Evolutionary conservation across 1,284 basidiomycete species (phyloP), one percentile per base, ranked within the genome.

Genomic region (Apiotrichum mycotoxinovorans): DNA sequence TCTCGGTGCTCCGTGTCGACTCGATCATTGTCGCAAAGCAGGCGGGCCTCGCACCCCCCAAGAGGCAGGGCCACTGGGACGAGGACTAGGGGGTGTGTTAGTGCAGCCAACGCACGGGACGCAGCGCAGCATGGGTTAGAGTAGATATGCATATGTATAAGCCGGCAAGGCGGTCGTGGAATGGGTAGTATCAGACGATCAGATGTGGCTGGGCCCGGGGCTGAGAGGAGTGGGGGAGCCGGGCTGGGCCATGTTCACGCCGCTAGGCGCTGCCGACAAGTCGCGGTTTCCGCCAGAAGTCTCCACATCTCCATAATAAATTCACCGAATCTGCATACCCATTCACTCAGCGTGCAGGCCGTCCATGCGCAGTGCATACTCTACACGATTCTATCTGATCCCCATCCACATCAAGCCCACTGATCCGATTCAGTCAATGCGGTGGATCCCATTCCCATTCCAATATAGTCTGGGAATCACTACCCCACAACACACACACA

Each of bases 1-100:
- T 94, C 52, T 87, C 89, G 0, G 92, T 99, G 23, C 84, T 99
- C 47, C 88, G 87, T 58, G 96, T 99, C 12, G 96, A 99, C 78
- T 91, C 89, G 68, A 97, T 98, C 77, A 98, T 98, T 79, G 95
- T 97, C 85, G 91, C 89, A 77, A 92, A 91, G 73, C 89, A 89
- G 50, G 90, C 91, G 1, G 91, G 91, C 54, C 69, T 78, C 34
- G 71, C 72, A n/a, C 75, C 77, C 41, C 75, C 75, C 37, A 79
- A 79, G 65, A 76, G 77, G 66, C 66, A 67, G 62, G 74, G 75
- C 47, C 72, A 79, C 68, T 79, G 78, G 78, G 78, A 79, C 62
- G 75, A 79, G 51, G 76, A 79, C 57, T 77, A 76, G 42, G 4
- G 18, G 4, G 25, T 4, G 34, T 9, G 26, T n/a, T n/a, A n/a